A percentile compares a stretch with the other conserved stretches of the same genome.
phyloP scores from a whole-genome alignment of 495 filamentous ascomycete species.

The Penicillium canescens region DNA sequence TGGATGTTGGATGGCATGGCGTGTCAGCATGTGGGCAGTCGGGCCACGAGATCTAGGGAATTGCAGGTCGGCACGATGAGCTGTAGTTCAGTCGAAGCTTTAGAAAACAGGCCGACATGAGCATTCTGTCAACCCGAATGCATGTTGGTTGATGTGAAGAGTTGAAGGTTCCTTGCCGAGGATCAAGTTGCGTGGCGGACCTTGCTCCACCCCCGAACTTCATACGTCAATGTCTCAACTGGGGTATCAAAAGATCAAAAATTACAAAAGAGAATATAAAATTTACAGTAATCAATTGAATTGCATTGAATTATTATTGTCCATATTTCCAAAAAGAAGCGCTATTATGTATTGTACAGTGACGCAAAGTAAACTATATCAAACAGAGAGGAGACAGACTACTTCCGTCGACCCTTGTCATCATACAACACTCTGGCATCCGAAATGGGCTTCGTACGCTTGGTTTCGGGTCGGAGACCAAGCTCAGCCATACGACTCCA shows the following conservation, averaged over 20 bases:
- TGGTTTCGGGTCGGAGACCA: constrained; percentile 57
- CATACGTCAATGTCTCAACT: background rate
- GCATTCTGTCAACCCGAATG: constrained; percentile 29
- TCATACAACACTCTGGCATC: constrained; percentile 33
- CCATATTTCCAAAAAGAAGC: background rate
- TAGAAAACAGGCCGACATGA: constrained; percentile 18
- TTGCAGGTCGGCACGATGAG: constrained; percentile 11
- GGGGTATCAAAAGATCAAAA: too few species aligned
- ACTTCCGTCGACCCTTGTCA: constrained; percentile 4
- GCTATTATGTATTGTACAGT: constrained; percentile 3
- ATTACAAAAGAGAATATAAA: too few species aligned
- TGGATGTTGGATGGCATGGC: constrained; percentile 70
- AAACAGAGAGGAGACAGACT: background rate
- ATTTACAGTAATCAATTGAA: too few species aligned
- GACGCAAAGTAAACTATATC: background rate
- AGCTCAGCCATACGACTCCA: constrained; percentile 74
- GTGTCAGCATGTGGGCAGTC: constrained; percentile 37
- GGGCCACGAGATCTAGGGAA: constrained; percentile 14
- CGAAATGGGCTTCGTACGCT: constrained; percentile 19
- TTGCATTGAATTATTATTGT: too few species aligned
- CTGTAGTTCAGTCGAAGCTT: constrained; percentile 2
- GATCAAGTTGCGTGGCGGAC: constrained; percentile 8
- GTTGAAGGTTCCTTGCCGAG: constrained; percentile 19
- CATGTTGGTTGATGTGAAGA: constrained; percentile 19
- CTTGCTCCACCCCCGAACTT: constrained; percentile 5